phyloP scores from a whole-genome alignment of 2,329 filamentous ascomycete species.

The Cladorrhinum sp. region DNA sequence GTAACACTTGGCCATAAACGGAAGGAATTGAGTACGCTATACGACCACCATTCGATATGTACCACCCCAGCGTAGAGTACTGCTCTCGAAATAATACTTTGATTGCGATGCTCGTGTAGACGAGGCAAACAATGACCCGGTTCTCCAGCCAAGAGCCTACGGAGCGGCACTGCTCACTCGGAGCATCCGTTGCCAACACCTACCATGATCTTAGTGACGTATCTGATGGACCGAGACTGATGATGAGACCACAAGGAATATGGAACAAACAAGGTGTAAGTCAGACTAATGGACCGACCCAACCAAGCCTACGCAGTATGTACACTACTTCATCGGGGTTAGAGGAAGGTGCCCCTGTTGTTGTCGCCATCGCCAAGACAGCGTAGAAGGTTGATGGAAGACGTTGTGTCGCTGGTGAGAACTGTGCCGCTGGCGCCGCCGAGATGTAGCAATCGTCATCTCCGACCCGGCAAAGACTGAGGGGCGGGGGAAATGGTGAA shows the following conservation, averaged over 20 bases:
- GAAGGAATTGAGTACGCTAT: not conserved
- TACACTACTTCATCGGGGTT: not conserved
- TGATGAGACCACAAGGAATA: not conserved
- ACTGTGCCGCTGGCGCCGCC: slow-evolving; percentile 17
- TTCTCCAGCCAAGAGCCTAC: not conserved
- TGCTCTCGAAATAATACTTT: not conserved
- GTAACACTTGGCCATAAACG: not conserved
- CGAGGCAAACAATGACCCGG: not conserved
- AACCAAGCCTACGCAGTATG: too few relatives aligned
- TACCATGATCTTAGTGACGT: not conserved
- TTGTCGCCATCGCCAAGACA: not conserved
- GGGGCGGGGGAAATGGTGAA: not conserved
- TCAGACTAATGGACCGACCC: too few relatives aligned
- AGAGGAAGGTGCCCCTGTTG: not conserved
- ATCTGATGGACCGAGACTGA: not conserved
- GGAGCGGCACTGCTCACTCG: not conserved
- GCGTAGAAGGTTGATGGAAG: slow-evolving; percentile 2
- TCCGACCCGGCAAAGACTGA: slow-evolving; percentile 4
- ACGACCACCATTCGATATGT: not conserved
- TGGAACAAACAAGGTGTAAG: not conserved
- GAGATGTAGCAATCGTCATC: slow-evolving; percentile 8
- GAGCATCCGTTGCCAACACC: not conserved
- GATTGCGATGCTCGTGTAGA: not conserved
- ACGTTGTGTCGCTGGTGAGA: slow-evolving; percentile 1
- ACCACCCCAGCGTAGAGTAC: not conserved